A percentile compares a stretch with the other conserved stretches of the same genome.
Evolutionary conservation across 768 basidiomycete genomes (phyloP).

Genomic region (Amanita rubescens): DNA sequence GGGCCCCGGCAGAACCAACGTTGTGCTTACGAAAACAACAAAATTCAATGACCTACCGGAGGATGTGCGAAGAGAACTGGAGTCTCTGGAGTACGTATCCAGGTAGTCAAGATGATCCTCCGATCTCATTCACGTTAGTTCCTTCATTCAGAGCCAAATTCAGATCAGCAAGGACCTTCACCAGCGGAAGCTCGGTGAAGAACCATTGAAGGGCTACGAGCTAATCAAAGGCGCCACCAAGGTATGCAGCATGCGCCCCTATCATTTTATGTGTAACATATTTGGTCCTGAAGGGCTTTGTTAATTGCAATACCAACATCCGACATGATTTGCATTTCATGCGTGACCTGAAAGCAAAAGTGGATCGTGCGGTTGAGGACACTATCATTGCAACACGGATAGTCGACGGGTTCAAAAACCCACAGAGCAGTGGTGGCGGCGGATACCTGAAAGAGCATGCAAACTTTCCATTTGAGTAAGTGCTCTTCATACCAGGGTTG

Average conservation of each 20-base stretch:
- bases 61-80: conserved; percentile 53
- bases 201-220: conserved; percentile 66
- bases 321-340: conserved; percentile 61
- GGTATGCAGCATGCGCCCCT: conserved; percentile 26
- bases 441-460: conserved; percentile 72
- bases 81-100: conserved; percentile 58
- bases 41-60: conserved; percentile 84
- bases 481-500: conserved; percentile 5
- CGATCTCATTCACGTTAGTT: conserved; percentile 26
- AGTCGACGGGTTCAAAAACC: conserved; percentile 71
- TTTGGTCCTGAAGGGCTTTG: conserved; percentile 46
- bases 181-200: conserved; percentile 67
- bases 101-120: not conserved
- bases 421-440: conserved; percentile 50
- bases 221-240: conserved; percentile 61
- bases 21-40: conserved; percentile 33
- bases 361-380: conserved; percentile 74
- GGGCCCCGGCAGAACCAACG: not conserved
- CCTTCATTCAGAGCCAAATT: conserved; percentile 67
- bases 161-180: conserved; percentile 78
- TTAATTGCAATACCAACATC: conserved; percentile 52
- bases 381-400: conserved; percentile 71
- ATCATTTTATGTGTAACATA: not conserved
- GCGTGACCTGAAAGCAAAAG: conserved; percentile 65
- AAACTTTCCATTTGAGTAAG: conserved; percentile 76